Evolutionary conservation across 768 basidiomycete species (phyloP), one percentile per base, ranked within the genome.

Genomic region (Mycena floridula): DNA sequence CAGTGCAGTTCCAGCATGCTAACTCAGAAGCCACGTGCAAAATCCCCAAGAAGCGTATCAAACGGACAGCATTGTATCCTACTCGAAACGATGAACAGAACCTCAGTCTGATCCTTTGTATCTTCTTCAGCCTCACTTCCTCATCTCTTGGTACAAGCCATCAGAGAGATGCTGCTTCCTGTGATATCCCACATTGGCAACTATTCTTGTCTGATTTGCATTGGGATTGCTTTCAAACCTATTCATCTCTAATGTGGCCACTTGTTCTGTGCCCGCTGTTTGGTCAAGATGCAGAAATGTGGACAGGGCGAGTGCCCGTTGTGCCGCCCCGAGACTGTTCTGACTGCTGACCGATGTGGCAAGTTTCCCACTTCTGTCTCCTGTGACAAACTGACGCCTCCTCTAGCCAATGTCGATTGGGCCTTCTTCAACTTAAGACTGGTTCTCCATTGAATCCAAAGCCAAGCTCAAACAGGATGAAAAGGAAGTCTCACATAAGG

Each of bases 11-110:
- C 57, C 85, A 91, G 55, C 58, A 74, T 28, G 91, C 89, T 6
- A 95, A 90, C 56, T 73, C 83, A 6, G 91, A 95, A 61, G 93
- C 92, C 2, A 87, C 85, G 2, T 79, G 91, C 26, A 96, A 96
- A 66, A 92, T 92, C 47, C 75, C 95, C 42, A 95, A 95, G 72
- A 96, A 96, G 58, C 93, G 94, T 57, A 76, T 87, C 23, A 95
- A 95, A 59, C 81, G 89, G 3, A 95, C 92, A 0, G 81, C 87
- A 0, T n/a, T n/a, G n/a, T n/a, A 82, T 2, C 49, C 49, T 11
- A 49, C 24, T 49, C 56, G 40, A 42, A 53, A 39, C 45, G 45
- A 23, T 54, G 15, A 53, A 53, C 23, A 61, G 65, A 23, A n/a
- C 12, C 58, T 67, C 16, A 64, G 70, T 11, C 59, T 68, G 11